A percentile compares a stretch with the other conserved stretches of the same genome.
Evolutionary conservation across 192 early-diverging fungal species (phyloP).

Genomic region (Martensiomyces pterosporus): DNA sequence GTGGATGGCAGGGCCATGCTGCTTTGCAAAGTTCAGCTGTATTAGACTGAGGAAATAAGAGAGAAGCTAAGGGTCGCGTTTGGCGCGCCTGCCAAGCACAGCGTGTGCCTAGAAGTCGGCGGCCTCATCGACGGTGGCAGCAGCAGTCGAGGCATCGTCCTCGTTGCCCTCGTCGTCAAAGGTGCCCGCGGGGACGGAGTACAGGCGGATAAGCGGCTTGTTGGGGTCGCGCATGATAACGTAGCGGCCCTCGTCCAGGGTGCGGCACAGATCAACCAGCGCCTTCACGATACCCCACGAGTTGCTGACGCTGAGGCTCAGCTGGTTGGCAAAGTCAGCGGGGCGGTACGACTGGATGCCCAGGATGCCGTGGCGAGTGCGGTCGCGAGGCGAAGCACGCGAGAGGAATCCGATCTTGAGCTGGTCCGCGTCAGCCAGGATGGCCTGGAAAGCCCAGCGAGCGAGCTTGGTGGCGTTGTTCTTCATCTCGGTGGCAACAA

Average conservation of each 20-base stretch:
- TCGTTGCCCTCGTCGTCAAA: conserved; percentile 53
- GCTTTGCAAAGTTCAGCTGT: too few species aligned
- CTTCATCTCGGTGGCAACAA: conserved; percentile 95
- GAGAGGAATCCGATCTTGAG: conserved; percentile 87
- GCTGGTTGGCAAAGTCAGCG: conserved; percentile 83
- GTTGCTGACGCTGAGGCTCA: conserved; percentile 78
- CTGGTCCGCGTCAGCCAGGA: conserved; percentile 85
- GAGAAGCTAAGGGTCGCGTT: too few species aligned
- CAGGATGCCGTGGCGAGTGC: conserved; percentile 74
- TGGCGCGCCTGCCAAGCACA: too few species aligned
- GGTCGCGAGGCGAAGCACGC: conserved; percentile 72
- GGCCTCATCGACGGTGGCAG: conserved; percentile 5
- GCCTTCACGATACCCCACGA: conserved; percentile 97
- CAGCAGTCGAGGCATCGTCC: conserved; percentile 9
- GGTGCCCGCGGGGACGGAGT: conserved; percentile 67
- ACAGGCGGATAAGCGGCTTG: conserved; percentile 81
- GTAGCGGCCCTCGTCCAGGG: conserved; percentile 90
- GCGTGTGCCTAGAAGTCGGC: too few species aligned
- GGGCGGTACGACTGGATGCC: conserved; percentile 85
- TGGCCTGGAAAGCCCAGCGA: conserved; percentile 90
- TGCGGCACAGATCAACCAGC: conserved; percentile 80
- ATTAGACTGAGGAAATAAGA: too few species aligned
- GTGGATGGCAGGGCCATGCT: too few species aligned
- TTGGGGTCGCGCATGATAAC: conserved; percentile 96
- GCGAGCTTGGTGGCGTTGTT: conserved; percentile 95